Conservation (phyloP, 305 asterid genomes). For the Fraxinus albicans region DNA sequence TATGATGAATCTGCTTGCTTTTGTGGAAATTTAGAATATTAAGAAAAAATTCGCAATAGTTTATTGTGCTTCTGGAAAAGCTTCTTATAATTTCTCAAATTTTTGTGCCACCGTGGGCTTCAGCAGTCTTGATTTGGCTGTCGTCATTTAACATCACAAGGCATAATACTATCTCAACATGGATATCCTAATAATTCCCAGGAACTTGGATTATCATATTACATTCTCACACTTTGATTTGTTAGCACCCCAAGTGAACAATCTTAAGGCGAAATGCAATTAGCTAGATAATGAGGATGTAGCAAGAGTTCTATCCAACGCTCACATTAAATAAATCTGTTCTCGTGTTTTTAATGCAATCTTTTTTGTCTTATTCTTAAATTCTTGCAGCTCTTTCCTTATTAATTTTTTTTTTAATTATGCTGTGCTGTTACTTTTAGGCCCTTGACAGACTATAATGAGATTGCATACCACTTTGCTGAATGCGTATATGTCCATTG, state of each 20-base stretch:
- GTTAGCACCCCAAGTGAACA: background rate
- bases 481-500: constrained; percentile 75
- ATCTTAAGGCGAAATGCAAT: background rate
- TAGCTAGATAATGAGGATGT: background rate
- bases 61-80: background rate
- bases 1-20: background rate
- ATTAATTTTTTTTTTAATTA: background rate
- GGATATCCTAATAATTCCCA: background rate
- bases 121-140: background rate
- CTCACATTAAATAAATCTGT: background rate
- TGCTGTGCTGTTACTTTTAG: constrained; percentile 39
- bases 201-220: background rate
- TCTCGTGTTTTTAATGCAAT: background rate
- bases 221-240: background rate
- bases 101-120: background rate
- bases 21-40: background rate
- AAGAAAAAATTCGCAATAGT: background rate
- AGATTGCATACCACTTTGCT: constrained; percentile 77
- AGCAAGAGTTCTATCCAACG: background rate
- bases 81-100: background rate
- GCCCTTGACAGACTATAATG: constrained; percentile 72
- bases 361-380: constrained; percentile 9
- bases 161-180: background rate
- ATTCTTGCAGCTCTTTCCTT: constrained; percentile 11
- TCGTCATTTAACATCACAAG: background rate